These are phyloP conservation scores for Ceratocystis destructans DNA, from an alignment of 2,329 filamentous ascomycete genomes.

Conservation along the genomic window DNA sequence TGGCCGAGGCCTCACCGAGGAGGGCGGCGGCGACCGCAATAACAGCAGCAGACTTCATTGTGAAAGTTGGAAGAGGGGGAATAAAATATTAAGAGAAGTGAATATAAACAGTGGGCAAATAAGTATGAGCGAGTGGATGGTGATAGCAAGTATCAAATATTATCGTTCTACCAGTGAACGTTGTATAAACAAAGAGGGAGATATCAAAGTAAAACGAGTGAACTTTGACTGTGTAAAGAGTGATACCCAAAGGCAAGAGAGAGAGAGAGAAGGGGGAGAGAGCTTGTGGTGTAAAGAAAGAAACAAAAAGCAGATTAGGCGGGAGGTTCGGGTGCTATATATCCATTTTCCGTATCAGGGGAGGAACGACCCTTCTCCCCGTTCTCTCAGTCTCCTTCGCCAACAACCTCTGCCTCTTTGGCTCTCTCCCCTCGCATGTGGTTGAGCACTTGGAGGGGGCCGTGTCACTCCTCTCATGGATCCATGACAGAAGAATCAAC, in stretches of 20 bases:
- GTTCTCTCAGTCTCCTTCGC: neutral
- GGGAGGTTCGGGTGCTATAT: slow-evolving; percentile 16
- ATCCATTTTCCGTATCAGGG: neutral
- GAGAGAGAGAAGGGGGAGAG: slow-evolving; percentile 20
- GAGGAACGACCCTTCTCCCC: neutral
- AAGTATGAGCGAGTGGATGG: slow-evolving; percentile 25
- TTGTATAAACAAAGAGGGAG: slow-evolving; percentile 20
- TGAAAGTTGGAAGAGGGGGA: slow-evolving; percentile 20
- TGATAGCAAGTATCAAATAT: slow-evolving; percentile 25
- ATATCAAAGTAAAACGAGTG: slow-evolving; percentile 19
- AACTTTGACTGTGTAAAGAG: slow-evolving; percentile 17
- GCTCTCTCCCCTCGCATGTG: neutral
- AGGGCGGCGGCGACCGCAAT: slow-evolving; percentile 37
- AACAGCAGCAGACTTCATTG: slow-evolving; percentile 40
- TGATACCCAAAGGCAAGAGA: slow-evolving; percentile 10
- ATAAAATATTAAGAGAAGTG: slow-evolving; percentile 20
- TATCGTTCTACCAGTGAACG: slow-evolving; percentile 20
- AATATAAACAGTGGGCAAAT: slow-evolving; percentile 23
- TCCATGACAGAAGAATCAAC: neutral
- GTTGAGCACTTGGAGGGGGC: neutral
- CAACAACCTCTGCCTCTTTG: neutral
- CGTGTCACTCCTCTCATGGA: slow-evolving; percentile 2
- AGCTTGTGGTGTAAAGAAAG: slow-evolving; percentile 10
- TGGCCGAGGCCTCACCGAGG: slow-evolving; percentile 37
- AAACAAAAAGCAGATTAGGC: neutral